A percentile compares a stretch with the other conserved stretches of the same genome.
Conservation (phyloP, 208 protist genomes). For the Tritrichomonas musculus region DNA sequence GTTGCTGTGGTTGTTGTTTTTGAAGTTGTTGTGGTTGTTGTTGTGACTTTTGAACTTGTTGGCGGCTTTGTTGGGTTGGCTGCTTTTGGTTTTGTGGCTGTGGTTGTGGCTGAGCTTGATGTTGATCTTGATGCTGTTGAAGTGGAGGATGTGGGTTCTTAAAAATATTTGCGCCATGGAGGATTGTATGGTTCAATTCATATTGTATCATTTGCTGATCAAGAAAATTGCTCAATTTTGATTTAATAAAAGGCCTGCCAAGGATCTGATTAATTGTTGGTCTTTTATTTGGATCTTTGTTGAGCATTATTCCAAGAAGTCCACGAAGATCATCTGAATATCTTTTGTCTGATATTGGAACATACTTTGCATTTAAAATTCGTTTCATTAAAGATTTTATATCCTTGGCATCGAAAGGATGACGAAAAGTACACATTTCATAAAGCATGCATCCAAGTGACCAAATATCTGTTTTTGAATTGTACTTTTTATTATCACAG, state of each 20-base stretch:
- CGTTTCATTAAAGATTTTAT: not conserved
- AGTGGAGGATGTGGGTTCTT: not conserved
- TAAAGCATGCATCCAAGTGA: conserved; percentile 25
- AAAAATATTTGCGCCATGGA: not conserved
- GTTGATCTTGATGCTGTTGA: no score
- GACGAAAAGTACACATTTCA: not conserved
- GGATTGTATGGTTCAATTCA: conserved; percentile 13
- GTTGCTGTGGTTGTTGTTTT: no score
- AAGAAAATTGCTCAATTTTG: not conserved
- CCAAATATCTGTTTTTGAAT: conserved; percentile 37
- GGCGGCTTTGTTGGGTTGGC: no score
- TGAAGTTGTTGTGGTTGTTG: no score
- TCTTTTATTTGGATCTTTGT: not conserved
- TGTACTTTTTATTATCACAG: conserved; percentile 15
- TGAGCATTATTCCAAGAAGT: not conserved
- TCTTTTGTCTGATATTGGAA: not conserved
- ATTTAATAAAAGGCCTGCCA: not conserved
- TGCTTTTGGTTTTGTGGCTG: no score
- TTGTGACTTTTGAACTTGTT: no score
- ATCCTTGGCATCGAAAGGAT: not conserved
- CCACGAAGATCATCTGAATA: not conserved
- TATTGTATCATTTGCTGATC: not conserved
- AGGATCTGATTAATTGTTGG: not conserved
- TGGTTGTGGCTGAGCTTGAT: no score
- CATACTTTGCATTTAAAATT: not conserved